A percentile compares a stretch with the other conserved stretches of the same genome.
phyloP scores from a whole-genome alignment of 805 yeast genomes.

The Nakazawaea holstii region DNA sequence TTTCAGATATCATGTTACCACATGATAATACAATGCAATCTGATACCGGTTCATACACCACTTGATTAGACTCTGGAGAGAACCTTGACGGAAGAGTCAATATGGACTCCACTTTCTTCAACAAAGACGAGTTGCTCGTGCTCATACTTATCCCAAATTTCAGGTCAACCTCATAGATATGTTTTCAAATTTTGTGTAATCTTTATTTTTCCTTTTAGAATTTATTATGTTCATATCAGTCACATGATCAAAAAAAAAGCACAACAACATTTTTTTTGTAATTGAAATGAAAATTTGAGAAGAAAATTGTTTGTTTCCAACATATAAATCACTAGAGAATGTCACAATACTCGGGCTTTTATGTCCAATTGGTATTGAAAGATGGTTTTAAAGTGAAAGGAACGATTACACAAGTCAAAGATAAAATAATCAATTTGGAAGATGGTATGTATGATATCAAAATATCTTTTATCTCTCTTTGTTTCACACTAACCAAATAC shows the following conservation, averaged over 20 bases:
- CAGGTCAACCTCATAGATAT: not conserved
- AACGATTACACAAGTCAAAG: slow-evolving; percentile 34
- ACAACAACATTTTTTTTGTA: no score
- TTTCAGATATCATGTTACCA: slow-evolving; percentile 34
- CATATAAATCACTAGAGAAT: slow-evolving; percentile 9
- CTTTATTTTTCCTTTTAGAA: no score
- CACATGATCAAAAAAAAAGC: no score
- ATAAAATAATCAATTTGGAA: slow-evolving; percentile 30
- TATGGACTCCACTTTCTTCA: slow-evolving; percentile 2
- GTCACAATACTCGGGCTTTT: slow-evolving; percentile 41
- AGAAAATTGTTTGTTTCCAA: no score
- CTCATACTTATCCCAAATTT: not conserved
- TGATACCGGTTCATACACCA: slow-evolving; percentile 17
- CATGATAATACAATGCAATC: slow-evolving; percentile 31
- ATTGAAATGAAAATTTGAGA: slow-evolving; percentile 2
- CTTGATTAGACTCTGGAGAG: slow-evolving; percentile 6
- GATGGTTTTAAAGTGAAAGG: slow-evolving; percentile 36
- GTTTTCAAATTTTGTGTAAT: no score
- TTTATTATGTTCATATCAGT: no score
- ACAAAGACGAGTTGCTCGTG: not conserved
- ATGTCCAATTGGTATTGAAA: slow-evolving; percentile 37
- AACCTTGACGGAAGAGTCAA: slow-evolving; percentile 5
- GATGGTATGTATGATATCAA: slow-evolving; percentile 31
- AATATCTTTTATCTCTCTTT: slow-evolving; percentile 8
- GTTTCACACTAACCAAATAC: slow-evolving; percentile 7